Conservation (phyloP, 768 basidiomycete species). For the Russula compacta region DNA sequence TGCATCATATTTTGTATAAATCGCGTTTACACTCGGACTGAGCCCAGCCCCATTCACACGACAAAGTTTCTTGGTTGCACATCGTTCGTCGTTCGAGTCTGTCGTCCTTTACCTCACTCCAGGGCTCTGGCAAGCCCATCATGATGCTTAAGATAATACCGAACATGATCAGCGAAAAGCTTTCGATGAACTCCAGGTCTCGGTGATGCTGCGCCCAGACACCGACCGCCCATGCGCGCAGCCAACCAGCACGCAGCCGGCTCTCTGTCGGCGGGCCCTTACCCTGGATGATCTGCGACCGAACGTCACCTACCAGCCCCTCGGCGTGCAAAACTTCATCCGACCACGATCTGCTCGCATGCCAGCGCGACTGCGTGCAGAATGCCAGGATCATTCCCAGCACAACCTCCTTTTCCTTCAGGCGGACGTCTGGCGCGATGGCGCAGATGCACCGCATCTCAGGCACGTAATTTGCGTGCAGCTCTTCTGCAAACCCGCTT, state of each 20-base stretch:
- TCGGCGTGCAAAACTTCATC: background rate
- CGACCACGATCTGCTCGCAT: background rate
- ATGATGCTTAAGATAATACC: background rate
- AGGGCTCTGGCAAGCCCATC: background rate
- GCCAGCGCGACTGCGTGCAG: background rate
- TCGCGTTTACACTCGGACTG: too few species aligned
- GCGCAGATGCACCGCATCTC: too few species aligned
- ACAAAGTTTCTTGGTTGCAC: too few species aligned
- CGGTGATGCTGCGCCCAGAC: constrained; percentile 27
- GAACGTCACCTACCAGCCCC: background rate
- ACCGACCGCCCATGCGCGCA: background rate
- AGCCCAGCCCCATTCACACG: too few species aligned
- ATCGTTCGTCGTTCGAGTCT: too few species aligned
- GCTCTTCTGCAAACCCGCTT: too few species aligned
- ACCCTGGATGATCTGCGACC: background rate
- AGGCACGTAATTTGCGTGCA: too few species aligned
- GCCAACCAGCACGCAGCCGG: background rate
- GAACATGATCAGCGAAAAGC: constrained; percentile 2
- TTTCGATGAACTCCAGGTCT: background rate
- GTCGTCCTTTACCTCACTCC: too few species aligned
- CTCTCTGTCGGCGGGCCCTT: background rate
- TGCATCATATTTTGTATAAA: too few species aligned
- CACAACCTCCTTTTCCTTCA: background rate
- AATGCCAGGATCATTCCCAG: background rate
- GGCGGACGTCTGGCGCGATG: too few species aligned